Conservation (phyloP, 305 asterid genomes). For the Caryopteris hybrid region DNA sequence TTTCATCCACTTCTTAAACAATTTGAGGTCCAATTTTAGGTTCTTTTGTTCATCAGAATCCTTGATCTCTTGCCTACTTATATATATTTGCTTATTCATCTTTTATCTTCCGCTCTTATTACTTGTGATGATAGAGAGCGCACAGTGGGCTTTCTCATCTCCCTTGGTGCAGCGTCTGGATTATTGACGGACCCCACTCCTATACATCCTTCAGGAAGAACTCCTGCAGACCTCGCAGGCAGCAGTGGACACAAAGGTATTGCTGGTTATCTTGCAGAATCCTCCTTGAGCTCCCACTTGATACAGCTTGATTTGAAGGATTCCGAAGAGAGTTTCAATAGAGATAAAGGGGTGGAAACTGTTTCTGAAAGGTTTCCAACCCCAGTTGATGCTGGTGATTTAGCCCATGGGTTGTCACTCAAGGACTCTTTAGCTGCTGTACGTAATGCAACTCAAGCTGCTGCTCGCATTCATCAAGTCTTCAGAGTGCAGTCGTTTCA, state of each 20-base stretch:
- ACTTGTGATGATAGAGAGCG: slow-evolving; percentile 53
- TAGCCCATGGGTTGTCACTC: slow-evolving; percentile 61
- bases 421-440: slow-evolving; percentile 93
- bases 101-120: slow-evolving; percentile 6
- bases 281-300: slow-evolving; percentile 68
- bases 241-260: slow-evolving; percentile 91
- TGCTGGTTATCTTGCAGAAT: slow-evolving; percentile 89
- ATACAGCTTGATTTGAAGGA: slow-evolving; percentile 60
- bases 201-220: slow-evolving; percentile 54
- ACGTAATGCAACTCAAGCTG: slow-evolving; percentile 97
- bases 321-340: slow-evolving; percentile 30
- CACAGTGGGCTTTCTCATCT: slow-evolving; percentile 73
- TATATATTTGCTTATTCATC: slow-evolving; percentile 3
- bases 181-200: slow-evolving; percentile 82
- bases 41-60: not conserved
- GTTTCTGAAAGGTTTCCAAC: slow-evolving; percentile 68
- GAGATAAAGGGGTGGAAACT: slow-evolving; percentile 56
- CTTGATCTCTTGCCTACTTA: slow-evolving; percentile 7
- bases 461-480: slow-evolving; percentile 93
- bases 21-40: not conserved
- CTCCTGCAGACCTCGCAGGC: slow-evolving; percentile 93
- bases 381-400: slow-evolving; percentile 54
- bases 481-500: slow-evolving; percentile 89
- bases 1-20: not conserved
- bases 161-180: slow-evolving; percentile 82